Evolutionary conservation across 441 rosid genomes (phyloP).

Genomic region (Lepidium campestre): DNA sequence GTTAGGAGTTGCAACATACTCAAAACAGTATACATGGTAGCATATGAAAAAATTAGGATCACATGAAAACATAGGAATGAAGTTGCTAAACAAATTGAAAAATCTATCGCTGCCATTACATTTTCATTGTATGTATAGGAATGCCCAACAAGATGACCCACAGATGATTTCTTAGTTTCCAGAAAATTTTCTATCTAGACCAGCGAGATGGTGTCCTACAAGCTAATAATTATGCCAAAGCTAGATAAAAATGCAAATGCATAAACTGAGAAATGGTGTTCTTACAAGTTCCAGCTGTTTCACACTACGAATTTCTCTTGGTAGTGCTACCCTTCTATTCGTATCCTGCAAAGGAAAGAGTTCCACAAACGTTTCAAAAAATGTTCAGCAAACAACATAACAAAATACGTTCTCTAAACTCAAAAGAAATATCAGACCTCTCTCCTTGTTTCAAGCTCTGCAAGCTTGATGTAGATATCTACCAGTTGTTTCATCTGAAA

Average conservation of each 20-base stretch:
- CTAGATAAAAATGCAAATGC: conserved; percentile 17
- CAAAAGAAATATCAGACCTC: conserved; percentile 54
- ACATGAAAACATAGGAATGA: background rate
- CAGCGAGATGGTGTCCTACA: background rate
- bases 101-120: background rate
- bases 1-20: conserved; percentile 2
- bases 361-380: conserved; percentile 10
- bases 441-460: conserved; percentile 94
- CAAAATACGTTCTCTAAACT: conserved; percentile 11
- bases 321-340: conserved; percentile 60
- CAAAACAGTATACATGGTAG: background rate
- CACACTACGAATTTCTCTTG: conserved; percentile 89
- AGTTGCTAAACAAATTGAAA: background rate
- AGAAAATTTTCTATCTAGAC: background rate
- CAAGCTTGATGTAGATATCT: conserved; percentile 93
- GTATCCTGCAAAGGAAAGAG: conserved; percentile 56
- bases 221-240: background rate
- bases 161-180: background rate
- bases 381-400: conserved; percentile 11
- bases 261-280: background rate
- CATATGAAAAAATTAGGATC: background rate
- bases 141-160: conserved; percentile 5
- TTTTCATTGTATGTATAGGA: background rate
- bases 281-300: conserved; percentile 88
- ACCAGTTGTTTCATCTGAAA: conserved; percentile 93